Evolutionary conservation across 2,329 filamentous ascomycete species (phyloP).

Genomic region (Aspergillus piperis): DNA sequence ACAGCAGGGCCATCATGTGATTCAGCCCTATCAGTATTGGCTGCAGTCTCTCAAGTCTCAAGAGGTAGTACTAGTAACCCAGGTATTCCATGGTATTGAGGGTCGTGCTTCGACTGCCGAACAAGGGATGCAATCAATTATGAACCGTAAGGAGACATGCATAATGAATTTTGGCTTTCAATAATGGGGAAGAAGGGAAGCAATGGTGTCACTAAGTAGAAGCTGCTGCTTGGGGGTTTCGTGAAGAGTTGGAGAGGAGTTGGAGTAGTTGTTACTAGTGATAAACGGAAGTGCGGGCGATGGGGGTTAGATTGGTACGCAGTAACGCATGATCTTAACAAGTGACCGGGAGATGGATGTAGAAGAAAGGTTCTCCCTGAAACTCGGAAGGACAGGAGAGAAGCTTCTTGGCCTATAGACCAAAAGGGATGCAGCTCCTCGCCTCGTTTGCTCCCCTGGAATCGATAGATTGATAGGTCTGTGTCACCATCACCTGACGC

Average conservation of each 20-base stretch:
- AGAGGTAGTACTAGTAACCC: neutral
- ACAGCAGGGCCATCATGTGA: slow-evolving; percentile 12
- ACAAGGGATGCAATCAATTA: too few relatives aligned
- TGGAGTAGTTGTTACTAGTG: neutral
- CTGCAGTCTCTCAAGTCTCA: neutral
- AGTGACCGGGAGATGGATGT: neutral
- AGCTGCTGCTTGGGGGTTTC: neutral
- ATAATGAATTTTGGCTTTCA: too few relatives aligned
- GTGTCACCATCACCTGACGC: neutral
- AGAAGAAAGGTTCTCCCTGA: neutral
- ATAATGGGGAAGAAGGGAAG: too few relatives aligned
- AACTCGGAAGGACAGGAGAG: neutral
- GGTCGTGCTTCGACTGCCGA: neutral
- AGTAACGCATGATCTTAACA: slow-evolving; percentile 3
- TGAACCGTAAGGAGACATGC: too few relatives aligned
- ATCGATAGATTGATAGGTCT: neutral
- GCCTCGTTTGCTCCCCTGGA: neutral
- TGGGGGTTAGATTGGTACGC: neutral
- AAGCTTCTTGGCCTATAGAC: neutral
- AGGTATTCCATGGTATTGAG: neutral
- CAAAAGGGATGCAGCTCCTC: neutral
- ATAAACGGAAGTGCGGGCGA: neutral
- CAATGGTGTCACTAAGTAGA: neutral
- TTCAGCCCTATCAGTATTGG: slow-evolving; percentile 17
- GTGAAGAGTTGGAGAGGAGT: neutral